These are phyloP conservation scores for Phytophthora capsici DNA, from an alignment of 352 stramenopile genomes.

Conservation along the genomic window DNA sequence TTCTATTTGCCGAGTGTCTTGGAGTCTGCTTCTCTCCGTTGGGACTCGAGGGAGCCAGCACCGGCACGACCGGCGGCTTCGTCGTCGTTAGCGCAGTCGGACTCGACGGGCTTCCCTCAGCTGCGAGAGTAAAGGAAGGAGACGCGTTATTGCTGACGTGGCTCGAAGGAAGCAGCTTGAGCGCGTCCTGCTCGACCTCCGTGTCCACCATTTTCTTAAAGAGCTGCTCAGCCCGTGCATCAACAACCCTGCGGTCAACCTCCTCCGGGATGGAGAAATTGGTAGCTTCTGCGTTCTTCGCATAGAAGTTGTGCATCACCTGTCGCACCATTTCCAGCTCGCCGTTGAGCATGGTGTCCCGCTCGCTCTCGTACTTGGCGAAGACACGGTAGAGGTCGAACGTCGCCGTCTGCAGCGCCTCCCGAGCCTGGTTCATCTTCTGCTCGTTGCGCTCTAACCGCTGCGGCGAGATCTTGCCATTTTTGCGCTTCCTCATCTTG, in stretches of 20 bases:
- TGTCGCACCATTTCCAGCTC: slow-evolving; percentile 84
- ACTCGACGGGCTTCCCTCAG: slow-evolving; percentile 6
- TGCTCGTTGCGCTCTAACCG: slow-evolving; percentile 65
- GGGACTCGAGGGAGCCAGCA: background rate
- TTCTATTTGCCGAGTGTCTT: slow-evolving; percentile 6
- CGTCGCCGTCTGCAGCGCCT: slow-evolving; percentile 57
- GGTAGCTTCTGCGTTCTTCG: slow-evolving; percentile 74
- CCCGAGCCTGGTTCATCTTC: slow-evolving; percentile 56
- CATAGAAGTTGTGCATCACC: slow-evolving; percentile 82
- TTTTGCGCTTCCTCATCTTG: slow-evolving; percentile 37
- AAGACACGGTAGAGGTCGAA: slow-evolving; percentile 78
- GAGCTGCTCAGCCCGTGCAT: slow-evolving; percentile 59
- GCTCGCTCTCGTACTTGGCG: slow-evolving; percentile 80
- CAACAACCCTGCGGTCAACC: slow-evolving; percentile 53
- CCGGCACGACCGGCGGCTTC: slow-evolving; percentile 13
- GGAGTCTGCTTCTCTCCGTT: slow-evolving; percentile 20
- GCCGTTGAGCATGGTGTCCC: slow-evolving; percentile 77
- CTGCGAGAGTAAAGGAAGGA: background rate
- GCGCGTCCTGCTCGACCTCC: slow-evolving; percentile 46
- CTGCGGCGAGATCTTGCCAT: slow-evolving; percentile 7
- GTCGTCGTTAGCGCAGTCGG: slow-evolving; percentile 17
- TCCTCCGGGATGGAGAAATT: slow-evolving; percentile 68
- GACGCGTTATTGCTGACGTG: slow-evolving; percentile 9
- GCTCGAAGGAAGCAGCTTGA: slow-evolving; percentile 32
- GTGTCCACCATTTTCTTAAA: slow-evolving; percentile 69